These are phyloP conservation scores for Bruguiera gymnorhiza DNA, from an alignment of 345 rosid genomes.

Conservation along the genomic window DNA sequence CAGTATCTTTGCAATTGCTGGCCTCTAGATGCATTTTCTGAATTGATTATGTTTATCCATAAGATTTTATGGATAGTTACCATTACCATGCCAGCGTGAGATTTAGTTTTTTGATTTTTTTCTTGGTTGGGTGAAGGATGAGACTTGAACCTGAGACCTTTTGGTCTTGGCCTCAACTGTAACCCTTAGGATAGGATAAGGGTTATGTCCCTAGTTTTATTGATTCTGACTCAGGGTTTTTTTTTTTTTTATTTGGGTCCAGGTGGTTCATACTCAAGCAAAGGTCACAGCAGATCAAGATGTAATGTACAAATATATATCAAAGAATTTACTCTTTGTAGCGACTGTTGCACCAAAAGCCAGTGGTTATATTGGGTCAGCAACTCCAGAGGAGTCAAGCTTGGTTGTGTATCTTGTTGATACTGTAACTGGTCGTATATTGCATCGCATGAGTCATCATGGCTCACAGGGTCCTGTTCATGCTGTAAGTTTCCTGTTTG, in stretches of 20 bases:
- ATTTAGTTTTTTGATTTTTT: no score
- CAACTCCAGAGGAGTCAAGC: constrained; percentile 81
- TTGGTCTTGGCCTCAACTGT: no score
- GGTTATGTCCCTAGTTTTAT: background rate
- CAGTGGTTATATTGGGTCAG: constrained; percentile 79
- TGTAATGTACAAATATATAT: constrained; percentile 84
- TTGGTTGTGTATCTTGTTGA: constrained; percentile 85
- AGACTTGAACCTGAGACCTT: no score
- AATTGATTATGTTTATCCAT: background rate
- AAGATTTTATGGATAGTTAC: background rate
- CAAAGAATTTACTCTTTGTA: constrained; percentile 81
- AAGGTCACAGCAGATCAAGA: constrained; percentile 85
- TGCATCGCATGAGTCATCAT: constrained; percentile 90
- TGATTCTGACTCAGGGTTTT: background rate
- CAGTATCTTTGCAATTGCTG: background rate
- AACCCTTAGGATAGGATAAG: no score
- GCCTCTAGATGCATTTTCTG: background rate
- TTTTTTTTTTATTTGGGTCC: constrained; percentile 16
- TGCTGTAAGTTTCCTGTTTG: constrained; percentile 54
- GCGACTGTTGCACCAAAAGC: constrained; percentile 90
- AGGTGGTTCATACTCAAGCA: constrained; percentile 99
- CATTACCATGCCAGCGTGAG: background rate
- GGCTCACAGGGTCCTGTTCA: constrained; percentile 94
- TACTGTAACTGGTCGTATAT: constrained; percentile 82
- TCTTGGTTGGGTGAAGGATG: no score